phyloP scores from a whole-genome alignment of 352 stramenopile genomes.

The Phytopythium delawarense region DNA sequence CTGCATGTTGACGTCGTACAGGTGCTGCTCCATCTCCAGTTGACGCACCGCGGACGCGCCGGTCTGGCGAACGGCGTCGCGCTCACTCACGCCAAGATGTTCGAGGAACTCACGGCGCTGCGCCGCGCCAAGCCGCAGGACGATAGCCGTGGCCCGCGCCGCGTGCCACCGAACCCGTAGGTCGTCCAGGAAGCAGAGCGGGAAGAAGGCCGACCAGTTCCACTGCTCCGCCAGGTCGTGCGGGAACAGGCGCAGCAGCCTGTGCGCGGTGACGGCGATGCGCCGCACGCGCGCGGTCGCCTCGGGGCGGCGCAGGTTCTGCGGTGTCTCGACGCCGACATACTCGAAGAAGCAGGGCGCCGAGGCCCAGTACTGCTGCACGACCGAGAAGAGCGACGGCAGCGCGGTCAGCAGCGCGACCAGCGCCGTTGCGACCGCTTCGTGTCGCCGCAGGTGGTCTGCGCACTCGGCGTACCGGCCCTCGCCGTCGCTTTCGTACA shows the following conservation, averaged over 20 bases:
- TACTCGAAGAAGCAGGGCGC: slow-evolving; percentile 78
- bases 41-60: slow-evolving; percentile 23
- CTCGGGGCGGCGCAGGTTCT: slow-evolving; percentile 31
- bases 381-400: slow-evolving; percentile 48
- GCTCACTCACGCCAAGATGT: slow-evolving; percentile 42
- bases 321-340: slow-evolving; percentile 35
- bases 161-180: slow-evolving; percentile 55
- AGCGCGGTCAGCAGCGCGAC: slow-evolving; percentile 48
- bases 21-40: slow-evolving; percentile 61
- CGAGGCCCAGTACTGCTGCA: slow-evolving; percentile 60
- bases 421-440: slow-evolving; percentile 50
- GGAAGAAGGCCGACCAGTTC: slow-evolving; percentile 82
- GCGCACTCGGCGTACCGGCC: slow-evolving; percentile 20
- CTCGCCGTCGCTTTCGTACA: slow-evolving; percentile 33
- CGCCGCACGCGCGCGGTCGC: slow-evolving; percentile 33
- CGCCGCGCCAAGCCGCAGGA: slow-evolving; percentile 66
- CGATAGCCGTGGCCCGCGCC: slow-evolving; percentile 42
- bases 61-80: slow-evolving; percentile 33
- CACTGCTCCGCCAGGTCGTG: slow-evolving; percentile 54
- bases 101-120: slow-evolving; percentile 64
- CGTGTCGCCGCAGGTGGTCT: slow-evolving; percentile 47
- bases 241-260: slow-evolving; percentile 48
- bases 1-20: slow-evolving; percentile 31
- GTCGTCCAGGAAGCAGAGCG: slow-evolving; percentile 75
- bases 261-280: slow-evolving; percentile 57